These are phyloP conservation scores for Tetraselmis chui DNA, from an alignment of 139 green algal genomes.

Conservation along the genomic window DNA sequence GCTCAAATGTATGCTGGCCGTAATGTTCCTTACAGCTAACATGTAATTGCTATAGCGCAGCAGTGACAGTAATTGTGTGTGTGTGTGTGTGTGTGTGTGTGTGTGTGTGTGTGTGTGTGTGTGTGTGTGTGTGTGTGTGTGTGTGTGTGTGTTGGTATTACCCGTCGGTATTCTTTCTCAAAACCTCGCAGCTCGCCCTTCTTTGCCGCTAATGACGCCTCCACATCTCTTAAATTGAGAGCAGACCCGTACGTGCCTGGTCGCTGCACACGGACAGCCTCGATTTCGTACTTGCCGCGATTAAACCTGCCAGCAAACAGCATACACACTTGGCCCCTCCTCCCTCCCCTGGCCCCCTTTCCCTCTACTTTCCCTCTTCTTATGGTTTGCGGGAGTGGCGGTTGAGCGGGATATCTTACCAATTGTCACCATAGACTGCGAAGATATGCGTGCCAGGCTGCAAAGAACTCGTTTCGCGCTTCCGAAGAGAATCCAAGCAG, in stretches of 20 bases:
- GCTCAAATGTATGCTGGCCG: too few relatives aligned
- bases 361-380: too few relatives aligned
- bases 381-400: too few relatives aligned
- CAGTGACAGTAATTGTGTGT: too few relatives aligned
- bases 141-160: too few relatives aligned
- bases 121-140: too few relatives aligned
- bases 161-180: background rate
- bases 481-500: background rate
- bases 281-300: background rate
- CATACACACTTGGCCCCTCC: too few relatives aligned
- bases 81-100: too few relatives aligned
- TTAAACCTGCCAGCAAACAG: background rate
- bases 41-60: too few relatives aligned
- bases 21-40: too few relatives aligned
- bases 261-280: background rate
- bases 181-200: background rate
- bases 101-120: too few relatives aligned
- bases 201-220: background rate
- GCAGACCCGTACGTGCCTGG: background rate
- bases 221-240: background rate
- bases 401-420: background rate
- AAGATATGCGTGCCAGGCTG: conserved; percentile 1
- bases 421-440: conserved; percentile 4
- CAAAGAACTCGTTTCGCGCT: background rate
- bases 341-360: too few relatives aligned